These are phyloP conservation scores for Hanseniaspora vineae DNA, from an alignment of 805 yeast genomes.

Conservation along the genomic window DNA sequence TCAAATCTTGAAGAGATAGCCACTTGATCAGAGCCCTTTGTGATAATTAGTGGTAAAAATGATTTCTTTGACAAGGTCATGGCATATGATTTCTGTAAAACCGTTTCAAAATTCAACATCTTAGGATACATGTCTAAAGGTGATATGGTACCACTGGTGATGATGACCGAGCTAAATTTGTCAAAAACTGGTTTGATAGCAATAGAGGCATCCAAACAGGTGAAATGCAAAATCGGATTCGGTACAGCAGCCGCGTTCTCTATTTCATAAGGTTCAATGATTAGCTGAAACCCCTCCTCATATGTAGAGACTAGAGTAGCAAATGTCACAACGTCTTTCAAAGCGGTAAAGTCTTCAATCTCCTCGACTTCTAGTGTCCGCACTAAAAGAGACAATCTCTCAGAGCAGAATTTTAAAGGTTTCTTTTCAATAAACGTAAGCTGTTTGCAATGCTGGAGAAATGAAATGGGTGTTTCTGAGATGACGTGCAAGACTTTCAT, in stretches of 20 bases:
- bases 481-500: constrained; percentile 97
- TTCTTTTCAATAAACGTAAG: constrained; percentile 85
- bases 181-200: constrained; percentile 97
- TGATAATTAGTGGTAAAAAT: constrained; percentile 87
- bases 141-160: constrained; percentile 95
- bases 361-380: constrained; percentile 79
- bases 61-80: constrained; percentile 91
- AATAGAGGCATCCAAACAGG: constrained; percentile 94
- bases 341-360: constrained; percentile 82
- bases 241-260: constrained; percentile 91
- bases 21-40: constrained; percentile 97
- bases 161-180: constrained; percentile 78
- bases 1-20: constrained; percentile 93
- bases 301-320: constrained; percentile 94
- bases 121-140: constrained; percentile 98
- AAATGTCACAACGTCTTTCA: constrained; percentile 92
- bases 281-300: constrained; percentile 82
- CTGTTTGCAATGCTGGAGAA: constrained; percentile 84
- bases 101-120: constrained; percentile 89
- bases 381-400: constrained; percentile 75
- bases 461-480: constrained; percentile 93
- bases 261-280: constrained; percentile 90
- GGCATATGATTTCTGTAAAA: constrained; percentile 85
- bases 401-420: constrained; percentile 86
- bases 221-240: constrained; percentile 83